A percentile compares a stretch with the other conserved stretches of the same genome.
Evolutionary conservation across 2,329 filamentous ascomycete genomes (phyloP).

Genomic region (Rhynchosporium graminicola): DNA sequence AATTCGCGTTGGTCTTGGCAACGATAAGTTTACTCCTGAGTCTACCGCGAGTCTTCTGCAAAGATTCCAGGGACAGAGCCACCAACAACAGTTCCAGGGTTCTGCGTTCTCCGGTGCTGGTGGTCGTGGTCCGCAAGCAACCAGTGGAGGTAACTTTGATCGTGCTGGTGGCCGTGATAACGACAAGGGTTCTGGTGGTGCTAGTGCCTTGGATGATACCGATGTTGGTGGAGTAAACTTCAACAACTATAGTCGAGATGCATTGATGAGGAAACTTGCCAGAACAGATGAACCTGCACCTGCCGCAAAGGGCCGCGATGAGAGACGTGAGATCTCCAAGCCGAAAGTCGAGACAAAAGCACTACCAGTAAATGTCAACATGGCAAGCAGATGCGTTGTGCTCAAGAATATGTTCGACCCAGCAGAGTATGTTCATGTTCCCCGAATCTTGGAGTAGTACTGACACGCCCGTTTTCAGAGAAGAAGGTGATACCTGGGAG

Average conservation of each 20-base stretch:
- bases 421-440: conserved; percentile 68
- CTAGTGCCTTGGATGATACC: conserved; percentile 93
- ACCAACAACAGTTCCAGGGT: conserved; percentile 75
- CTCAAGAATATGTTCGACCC: conserved; percentile 96
- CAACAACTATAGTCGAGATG: conserved; percentile 98
- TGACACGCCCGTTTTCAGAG: conserved; percentile 55
- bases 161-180: conserved; percentile 85
- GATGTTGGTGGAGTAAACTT: conserved; percentile 99
- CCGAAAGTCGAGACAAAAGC: conserved; percentile 79
- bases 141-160: conserved; percentile 77
- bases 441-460: conserved; percentile 18
- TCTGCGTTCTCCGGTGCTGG: conserved; percentile 90
- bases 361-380: conserved; percentile 82
- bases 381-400: conserved; percentile 90
- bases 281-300: conserved; percentile 81
- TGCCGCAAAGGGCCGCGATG: conserved; percentile 54
- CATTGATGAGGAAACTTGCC: conserved; percentile 97
- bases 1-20: conserved; percentile 97
- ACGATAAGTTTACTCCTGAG: conserved; percentile 99
- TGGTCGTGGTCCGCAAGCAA: conserved; percentile 80
- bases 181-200: conserved; percentile 83
- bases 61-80: conserved; percentile 80
- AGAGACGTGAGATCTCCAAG: conserved; percentile 72
- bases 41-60: conserved; percentile 90
- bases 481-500: conserved; percentile 84